Percentiles rank a stretch among this genome's conserved stretches.
Evolutionary conservation across 1,284 basidiomycete species (phyloP).

Genomic region (Leccinum insigne): DNA sequence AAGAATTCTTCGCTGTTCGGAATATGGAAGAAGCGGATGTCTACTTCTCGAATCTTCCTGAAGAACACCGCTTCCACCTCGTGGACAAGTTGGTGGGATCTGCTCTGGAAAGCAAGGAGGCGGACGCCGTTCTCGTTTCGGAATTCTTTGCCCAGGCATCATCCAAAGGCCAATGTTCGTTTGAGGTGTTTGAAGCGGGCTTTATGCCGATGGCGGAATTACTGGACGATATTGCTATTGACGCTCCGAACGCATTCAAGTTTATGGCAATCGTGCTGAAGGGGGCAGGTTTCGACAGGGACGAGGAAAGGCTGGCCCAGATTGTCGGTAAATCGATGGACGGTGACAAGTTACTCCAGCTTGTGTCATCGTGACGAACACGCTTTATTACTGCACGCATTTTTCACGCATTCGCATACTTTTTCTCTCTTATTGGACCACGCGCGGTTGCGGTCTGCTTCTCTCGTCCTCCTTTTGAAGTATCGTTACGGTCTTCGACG

Average conservation of each 20-base stretch:
- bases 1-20: conserved; percentile 76
- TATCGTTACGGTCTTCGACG: too few species aligned
- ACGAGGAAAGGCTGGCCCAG: conserved; percentile 55
- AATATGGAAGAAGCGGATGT: conserved; percentile 86
- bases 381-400: conserved; percentile 14
- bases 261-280: conserved; percentile 76
- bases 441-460: conserved; percentile 14
- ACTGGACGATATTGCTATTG: conserved; percentile 86
- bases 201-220: conserved; percentile 68
- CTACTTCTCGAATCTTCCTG: conserved; percentile 75
- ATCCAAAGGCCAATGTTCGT: conserved; percentile 53
- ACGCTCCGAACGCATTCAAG: conserved; percentile 84
- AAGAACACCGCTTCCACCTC: conserved; percentile 61
- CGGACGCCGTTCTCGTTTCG: conserved; percentile 80
- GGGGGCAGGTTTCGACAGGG: conserved; percentile 58
- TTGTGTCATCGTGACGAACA: conserved; percentile 21
- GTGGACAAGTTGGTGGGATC: conserved; percentile 73
- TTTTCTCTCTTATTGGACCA: conserved; percentile 4
- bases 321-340: conserved; percentile 62
- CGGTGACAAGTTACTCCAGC: conserved; percentile 55
- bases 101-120: conserved; percentile 81
- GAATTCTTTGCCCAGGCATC: conserved; percentile 62
- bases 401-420: conserved; percentile 19
- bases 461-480: neutral
- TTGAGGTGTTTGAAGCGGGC: conserved; percentile 65